Evolutionary conservation across 1,284 basidiomycete species (phyloP).

Genomic region (Grifola frondosa): DNA sequence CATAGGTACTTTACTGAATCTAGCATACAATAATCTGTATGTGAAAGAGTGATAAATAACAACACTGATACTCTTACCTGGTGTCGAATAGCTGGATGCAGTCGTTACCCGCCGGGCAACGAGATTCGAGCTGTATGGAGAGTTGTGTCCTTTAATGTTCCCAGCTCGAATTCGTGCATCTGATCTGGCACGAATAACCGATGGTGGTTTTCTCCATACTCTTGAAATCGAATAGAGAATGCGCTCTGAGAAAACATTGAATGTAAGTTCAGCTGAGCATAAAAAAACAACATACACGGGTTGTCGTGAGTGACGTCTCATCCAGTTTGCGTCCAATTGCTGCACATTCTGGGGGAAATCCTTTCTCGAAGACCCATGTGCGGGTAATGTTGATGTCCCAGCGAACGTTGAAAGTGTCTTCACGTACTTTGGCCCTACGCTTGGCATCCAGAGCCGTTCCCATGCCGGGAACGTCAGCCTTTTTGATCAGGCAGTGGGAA

Average conservation of each 20-base stretch:
- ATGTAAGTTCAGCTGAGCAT: background rate
- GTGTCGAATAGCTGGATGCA: conserved; percentile 10
- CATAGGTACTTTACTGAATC: conserved; percentile 17
- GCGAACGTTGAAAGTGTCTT: conserved; percentile 2
- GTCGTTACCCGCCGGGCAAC: conserved; percentile 3
- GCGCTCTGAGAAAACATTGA: conserved; percentile 19
- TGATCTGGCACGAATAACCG: conserved; percentile 34
- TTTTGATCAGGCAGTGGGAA: conserved; percentile 8
- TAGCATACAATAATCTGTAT: background rate
- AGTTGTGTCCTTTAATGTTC: conserved; percentile 30
- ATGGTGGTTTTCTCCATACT: conserved; percentile 29
- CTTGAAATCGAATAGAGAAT: conserved; percentile 21
- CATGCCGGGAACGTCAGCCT: conserved; percentile 1
- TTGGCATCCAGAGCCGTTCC: conserved; percentile 5
- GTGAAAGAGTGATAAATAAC: background rate
- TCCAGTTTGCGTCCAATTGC: background rate
- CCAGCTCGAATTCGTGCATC: conserved; percentile 40
- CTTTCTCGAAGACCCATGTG: conserved; percentile 14
- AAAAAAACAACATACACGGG: background rate
- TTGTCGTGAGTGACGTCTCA: background rate
- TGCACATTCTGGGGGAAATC: conserved; percentile 1
- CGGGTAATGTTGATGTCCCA: conserved; percentile 6
- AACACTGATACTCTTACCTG: conserved; percentile 13
- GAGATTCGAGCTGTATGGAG: conserved; percentile 9
- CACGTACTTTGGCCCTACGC: conserved; percentile 2